phyloP scores from a whole-genome alignment of 2,329 filamentous ascomycete genomes.

The Plectosphaerella cucumerina region DNA sequence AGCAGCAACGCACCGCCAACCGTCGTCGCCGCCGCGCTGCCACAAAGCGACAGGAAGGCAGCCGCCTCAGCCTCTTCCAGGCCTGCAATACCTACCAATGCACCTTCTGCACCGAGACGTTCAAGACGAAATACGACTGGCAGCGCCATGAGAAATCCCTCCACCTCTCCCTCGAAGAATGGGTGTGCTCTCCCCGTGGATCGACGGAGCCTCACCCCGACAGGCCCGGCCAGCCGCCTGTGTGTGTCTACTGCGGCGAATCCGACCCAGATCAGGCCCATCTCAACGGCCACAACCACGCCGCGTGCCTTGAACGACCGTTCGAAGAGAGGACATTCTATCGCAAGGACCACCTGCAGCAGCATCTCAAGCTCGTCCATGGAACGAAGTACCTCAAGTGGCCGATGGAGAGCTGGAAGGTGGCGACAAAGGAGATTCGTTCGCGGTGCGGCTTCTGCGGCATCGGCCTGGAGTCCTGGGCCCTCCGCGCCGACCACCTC shows the following conservation, averaged over 20 bases:
- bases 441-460: constrained; percentile 26
- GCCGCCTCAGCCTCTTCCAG: neutral
- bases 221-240: constrained; percentile 14
- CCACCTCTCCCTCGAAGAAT: constrained; percentile 40
- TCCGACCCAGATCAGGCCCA: constrained; percentile 15
- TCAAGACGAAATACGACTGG: constrained; percentile 40
- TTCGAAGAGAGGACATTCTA: constrained; percentile 33
- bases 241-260: constrained; percentile 19
- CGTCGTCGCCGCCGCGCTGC: constrained; percentile 3
- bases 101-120: constrained; percentile 41
- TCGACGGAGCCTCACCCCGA: constrained; percentile 9
- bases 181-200: constrained; percentile 33
- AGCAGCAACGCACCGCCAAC: constrained; percentile 8
- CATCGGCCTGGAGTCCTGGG: constrained; percentile 17
- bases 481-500: constrained; percentile 20
- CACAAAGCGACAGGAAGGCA: neutral
- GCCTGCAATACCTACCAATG: constrained; percentile 27
- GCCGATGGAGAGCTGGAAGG: constrained; percentile 29
- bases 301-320: constrained; percentile 35
- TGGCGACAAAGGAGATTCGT: constrained; percentile 13
- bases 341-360: constrained; percentile 25
- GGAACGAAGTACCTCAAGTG: constrained; percentile 26
- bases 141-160: constrained; percentile 45
- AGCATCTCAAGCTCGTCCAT: constrained; percentile 23
- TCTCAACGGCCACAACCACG: constrained; percentile 18